phyloP scores from a whole-genome alignment of 352 stramenopile genomes.

The Thraustotheca clavata region DNA sequence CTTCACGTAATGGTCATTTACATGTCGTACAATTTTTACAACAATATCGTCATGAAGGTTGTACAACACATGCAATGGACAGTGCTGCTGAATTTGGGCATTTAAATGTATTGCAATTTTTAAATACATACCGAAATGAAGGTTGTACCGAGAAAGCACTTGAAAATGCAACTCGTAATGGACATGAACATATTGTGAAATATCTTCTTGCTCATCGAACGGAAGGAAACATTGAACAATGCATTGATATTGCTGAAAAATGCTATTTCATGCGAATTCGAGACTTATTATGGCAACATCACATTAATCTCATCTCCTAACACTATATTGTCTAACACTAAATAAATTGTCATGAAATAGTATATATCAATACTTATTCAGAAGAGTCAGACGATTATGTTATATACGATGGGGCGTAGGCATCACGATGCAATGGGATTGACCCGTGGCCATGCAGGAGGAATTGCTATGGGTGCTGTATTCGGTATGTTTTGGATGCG shows the following conservation, averaged over 20 bases:
- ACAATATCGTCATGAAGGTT: conserved; percentile 11
- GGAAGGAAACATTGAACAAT: conserved; percentile 19
- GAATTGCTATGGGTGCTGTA: conserved; percentile 17
- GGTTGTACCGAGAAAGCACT: conserved; percentile 15
- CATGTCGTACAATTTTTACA: conserved; percentile 29
- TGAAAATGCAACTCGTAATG: not conserved
- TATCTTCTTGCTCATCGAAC: conserved; percentile 10
- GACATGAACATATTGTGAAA: conserved; percentile 3
- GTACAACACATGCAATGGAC: conserved; percentile 28
- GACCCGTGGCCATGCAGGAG: not conserved
- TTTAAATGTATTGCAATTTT: conserved; percentile 30
- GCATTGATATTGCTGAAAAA: conserved; percentile 1
- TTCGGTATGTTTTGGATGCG: conserved; percentile 22
- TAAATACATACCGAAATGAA: conserved; percentile 23
- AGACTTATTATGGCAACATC: not conserved
- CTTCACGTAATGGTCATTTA: conserved; percentile 25
- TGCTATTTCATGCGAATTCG: conserved; percentile 4
- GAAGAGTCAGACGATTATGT: not conserved
- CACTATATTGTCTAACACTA: not conserved
- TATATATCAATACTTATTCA: not conserved
- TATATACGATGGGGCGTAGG: not conserved
- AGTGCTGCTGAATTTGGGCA: conserved; percentile 27
- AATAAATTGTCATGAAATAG: not conserved
- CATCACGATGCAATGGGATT: not conserved
- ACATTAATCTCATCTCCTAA: not conserved